Evolutionary conservation across 2,329 filamentous ascomycete genomes (phyloP).

Genomic region (Canariomyces notabilis): DNA sequence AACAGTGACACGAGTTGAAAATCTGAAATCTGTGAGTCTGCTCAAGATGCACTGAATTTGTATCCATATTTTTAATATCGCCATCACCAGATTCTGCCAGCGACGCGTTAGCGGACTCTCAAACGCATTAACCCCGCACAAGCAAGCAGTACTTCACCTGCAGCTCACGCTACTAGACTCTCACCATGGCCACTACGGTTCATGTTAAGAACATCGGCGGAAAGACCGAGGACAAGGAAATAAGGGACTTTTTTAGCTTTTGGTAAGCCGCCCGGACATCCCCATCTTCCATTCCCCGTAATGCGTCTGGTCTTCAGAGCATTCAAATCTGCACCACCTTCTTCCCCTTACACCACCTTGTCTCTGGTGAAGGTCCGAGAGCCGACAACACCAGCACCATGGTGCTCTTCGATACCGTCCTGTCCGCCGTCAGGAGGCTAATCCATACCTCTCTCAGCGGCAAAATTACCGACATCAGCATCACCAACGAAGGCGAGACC

Average conservation of each 20-base stretch:
- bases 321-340: background rate
- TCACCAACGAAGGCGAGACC: slow-evolving; percentile 62
- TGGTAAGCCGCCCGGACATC: slow-evolving; percentile 50
- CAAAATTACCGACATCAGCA: slow-evolving; percentile 80
- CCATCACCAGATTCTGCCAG: background rate
- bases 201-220: slow-evolving; percentile 84
- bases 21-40: background rate
- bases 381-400: background rate
- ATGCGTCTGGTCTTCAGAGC: background rate
- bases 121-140: background rate
- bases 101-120: background rate
- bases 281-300: background rate
- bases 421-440: slow-evolving; percentile 5
- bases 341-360: background rate
- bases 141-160: background rate
- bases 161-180: background rate
- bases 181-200: slow-evolving; percentile 62
- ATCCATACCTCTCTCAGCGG: slow-evolving; percentile 51
- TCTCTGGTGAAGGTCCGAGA: background rate
- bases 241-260: slow-evolving; percentile 97
- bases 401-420: background rate
- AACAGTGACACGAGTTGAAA: background rate
- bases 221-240: slow-evolving; percentile 80
- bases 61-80: background rate
- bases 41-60: background rate